phyloP scores from a whole-genome alignment of 306 rosid genomes.

The Quercus gilva region DNA sequence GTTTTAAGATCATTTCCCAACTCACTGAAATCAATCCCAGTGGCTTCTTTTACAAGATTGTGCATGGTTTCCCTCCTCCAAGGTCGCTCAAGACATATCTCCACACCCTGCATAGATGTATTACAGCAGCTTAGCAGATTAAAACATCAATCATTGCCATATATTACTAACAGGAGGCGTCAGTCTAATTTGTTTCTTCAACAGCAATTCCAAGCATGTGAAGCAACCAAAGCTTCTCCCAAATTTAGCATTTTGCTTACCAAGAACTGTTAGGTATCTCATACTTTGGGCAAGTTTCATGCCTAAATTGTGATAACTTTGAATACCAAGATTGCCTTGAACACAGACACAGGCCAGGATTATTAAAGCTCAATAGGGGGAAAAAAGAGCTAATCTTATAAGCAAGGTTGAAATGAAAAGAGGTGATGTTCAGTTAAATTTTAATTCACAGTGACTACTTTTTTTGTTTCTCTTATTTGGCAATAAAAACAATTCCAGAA shows the following conservation, averaged over 20 bases:
- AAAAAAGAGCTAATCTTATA: neutral
- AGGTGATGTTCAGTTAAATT: neutral
- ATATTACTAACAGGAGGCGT: neutral
- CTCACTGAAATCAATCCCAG: too few species aligned
- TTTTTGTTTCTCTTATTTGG: neutral
- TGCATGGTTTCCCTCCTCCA: too few species aligned
- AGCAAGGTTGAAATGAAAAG: neutral
- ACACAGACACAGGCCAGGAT: too few species aligned
- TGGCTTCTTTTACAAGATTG: too few species aligned
- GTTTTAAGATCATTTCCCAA: too few species aligned
- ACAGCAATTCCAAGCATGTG: conserved; percentile 16
- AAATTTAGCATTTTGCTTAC: neutral
- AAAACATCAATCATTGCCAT: neutral
- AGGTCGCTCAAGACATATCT: too few species aligned
- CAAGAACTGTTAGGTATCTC: neutral
- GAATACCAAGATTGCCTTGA: neutral
- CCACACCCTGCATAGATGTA: conserved; percentile 53
- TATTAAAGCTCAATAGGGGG: neutral
- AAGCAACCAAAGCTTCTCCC: neutral
- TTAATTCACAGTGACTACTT: neutral
- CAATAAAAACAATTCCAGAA: conserved; percentile 2
- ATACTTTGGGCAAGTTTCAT: neutral
- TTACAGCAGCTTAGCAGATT: conserved; percentile 25
- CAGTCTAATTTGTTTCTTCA: neutral
- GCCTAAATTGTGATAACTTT: neutral